Evolutionary conservation across 768 basidiomycete species (phyloP).

Genomic region (Crucibulum laeve): DNA sequence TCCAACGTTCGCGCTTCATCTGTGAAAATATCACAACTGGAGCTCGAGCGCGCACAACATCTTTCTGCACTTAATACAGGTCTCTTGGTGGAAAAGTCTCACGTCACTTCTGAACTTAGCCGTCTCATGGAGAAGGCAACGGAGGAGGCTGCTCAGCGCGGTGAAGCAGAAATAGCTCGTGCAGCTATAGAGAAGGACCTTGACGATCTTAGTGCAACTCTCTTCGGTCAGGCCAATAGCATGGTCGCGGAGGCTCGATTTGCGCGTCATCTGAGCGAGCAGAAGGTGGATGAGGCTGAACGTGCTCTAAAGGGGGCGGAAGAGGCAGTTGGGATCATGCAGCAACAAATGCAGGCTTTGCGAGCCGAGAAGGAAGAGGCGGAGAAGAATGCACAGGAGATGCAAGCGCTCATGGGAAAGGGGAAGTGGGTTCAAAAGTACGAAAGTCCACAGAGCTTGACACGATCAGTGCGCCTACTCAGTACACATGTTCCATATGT

Average conservation of each 20-base stretch:
- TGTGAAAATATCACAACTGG: constrained; percentile 71
- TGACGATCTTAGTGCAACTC: constrained; percentile 85
- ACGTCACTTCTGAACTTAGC: constrained; percentile 89
- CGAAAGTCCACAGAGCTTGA: constrained; percentile 20
- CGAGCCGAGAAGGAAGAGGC: constrained; percentile 62
- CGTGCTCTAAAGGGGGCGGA: constrained; percentile 77
- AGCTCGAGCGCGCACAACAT: constrained; percentile 83
- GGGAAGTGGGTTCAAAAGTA: constrained; percentile 61
- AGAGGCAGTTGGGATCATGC: constrained; percentile 81
- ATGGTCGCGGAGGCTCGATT: constrained; percentile 97
- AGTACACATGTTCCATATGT: constrained; percentile 72
- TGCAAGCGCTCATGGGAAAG: constrained; percentile 54
- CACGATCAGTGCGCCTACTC: constrained; percentile 42
- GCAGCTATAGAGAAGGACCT: constrained; percentile 88
- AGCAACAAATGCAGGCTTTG: constrained; percentile 76
- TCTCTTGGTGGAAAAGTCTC: constrained; percentile 83
- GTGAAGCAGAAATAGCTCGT: constrained; percentile 83
- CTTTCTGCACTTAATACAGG: constrained; percentile 89
- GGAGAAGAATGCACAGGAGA: constrained; percentile 47
- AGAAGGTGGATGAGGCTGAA: constrained; percentile 75
- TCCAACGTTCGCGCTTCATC: constrained; percentile 55
- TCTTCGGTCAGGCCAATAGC: constrained; percentile 91
- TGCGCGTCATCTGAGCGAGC: constrained; percentile 58
- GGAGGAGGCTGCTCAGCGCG: constrained; percentile 88
- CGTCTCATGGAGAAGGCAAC: constrained; percentile 93